A percentile compares a stretch with the other conserved stretches of the same genome.
Conservation (phyloP, 345 rosid genomes). For the Brassica nigra region DNA sequence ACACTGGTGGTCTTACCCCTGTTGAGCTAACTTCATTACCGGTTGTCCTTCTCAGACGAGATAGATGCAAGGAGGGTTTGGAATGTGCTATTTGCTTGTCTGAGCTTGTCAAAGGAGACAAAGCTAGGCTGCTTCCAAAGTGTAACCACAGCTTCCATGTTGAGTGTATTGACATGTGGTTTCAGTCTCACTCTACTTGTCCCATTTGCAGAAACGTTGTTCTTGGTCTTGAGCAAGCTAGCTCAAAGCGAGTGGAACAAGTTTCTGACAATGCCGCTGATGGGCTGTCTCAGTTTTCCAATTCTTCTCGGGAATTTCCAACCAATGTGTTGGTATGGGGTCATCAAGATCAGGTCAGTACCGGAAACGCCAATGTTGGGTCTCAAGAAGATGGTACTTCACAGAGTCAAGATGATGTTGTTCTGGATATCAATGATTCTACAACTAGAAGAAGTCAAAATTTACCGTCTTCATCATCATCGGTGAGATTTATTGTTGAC, state of each 20-base stretch:
- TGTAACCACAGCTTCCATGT: constrained; percentile 89
- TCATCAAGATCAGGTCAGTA: constrained; percentile 62
- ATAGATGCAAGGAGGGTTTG: constrained; percentile 35
- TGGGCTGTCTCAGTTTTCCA: constrained; percentile 21
- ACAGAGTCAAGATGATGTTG: constrained; percentile 38
- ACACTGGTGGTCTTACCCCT: constrained; percentile 58
- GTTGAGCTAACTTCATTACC: constrained; percentile 64
- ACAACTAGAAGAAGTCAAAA: constrained; percentile 39
- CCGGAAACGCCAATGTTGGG: constrained; percentile 45
- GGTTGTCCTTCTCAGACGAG: too few species aligned
- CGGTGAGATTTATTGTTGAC: constrained; percentile 41
- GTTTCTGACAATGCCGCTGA: too few species aligned
- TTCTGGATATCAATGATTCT: constrained; percentile 55
- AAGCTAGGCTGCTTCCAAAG: constrained; percentile 68
- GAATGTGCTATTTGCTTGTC: constrained; percentile 87
- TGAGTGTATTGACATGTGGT: constrained; percentile 98
- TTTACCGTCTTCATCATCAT: constrained; percentile 27
- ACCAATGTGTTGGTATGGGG: constrained; percentile 94
- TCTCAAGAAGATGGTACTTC: constrained; percentile 50
- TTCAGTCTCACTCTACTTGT: constrained; percentile 84
- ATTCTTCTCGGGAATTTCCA: constrained; percentile 60
- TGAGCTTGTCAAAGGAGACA: constrained; percentile 75
- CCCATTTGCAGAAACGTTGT: constrained; percentile 75
- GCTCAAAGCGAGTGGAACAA: too few species aligned
- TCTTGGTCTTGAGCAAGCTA: constrained; percentile 31